Conservation (phyloP, 2,329 filamentous ascomycete genomes). For the Cladophialophora carrionii region DNA sequence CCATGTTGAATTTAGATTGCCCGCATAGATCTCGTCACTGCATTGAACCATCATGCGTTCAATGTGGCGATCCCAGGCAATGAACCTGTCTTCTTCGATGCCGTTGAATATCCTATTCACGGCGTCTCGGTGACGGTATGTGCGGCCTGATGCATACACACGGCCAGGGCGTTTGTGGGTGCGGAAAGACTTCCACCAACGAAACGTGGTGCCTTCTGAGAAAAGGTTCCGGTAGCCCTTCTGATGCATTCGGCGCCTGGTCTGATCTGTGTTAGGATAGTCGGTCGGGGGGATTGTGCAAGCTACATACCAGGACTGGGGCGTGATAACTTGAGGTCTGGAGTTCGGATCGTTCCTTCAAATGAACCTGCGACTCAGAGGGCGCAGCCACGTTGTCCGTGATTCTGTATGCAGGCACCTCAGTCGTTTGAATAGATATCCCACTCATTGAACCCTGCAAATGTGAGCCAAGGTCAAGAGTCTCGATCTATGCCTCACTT, state of each 20-base stretch:
- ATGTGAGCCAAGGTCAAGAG: conserved; percentile 13
- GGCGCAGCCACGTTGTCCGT: not conserved
- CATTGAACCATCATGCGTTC: conserved; percentile 21
- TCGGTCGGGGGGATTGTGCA: no score
- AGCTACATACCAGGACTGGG: conserved; percentile 8
- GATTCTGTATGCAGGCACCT: not conserved
- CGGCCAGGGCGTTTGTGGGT: conserved; percentile 8
- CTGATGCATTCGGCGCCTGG: conserved; percentile 18
- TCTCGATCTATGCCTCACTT: conserved; percentile 10
- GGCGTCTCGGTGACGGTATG: conserved; percentile 19
- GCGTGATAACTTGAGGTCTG: conserved; percentile 15
- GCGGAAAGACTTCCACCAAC: conserved; percentile 12
- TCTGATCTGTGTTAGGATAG: conserved; percentile 3
- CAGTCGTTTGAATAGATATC: conserved; percentile 10
- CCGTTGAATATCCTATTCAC: conserved; percentile 7
- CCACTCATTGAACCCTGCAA: conserved; percentile 14
- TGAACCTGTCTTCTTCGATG: conserved; percentile 17
- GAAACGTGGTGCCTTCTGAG: conserved; percentile 10
- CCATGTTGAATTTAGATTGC: conserved; percentile 16
- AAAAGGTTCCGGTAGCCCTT: conserved; percentile 18
- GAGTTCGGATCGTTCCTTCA: conserved; percentile 8
- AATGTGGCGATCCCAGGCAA: conserved; percentile 12
- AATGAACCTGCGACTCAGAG: conserved; percentile 6
- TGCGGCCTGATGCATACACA: conserved; percentile 2
- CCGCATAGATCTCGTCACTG: conserved; percentile 19